Evolutionary conservation across 164 flowering plant genomes (phyloP).

Genomic region (Liriodendron chinense): DNA sequence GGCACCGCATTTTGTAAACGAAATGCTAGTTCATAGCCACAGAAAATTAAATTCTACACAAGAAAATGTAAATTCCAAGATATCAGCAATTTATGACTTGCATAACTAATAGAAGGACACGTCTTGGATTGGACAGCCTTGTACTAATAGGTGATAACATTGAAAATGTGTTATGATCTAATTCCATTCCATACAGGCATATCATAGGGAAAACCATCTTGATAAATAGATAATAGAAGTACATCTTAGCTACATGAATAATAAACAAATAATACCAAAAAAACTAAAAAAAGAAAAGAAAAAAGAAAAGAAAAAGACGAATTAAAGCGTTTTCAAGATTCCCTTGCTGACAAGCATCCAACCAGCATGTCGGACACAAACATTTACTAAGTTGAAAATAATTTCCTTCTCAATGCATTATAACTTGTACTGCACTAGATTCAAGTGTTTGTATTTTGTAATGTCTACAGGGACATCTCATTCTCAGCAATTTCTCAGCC

Average conservation of each 20-base stretch:
- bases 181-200: not conserved
- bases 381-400: no score
- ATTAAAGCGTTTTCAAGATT: not conserved
- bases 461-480: no score
- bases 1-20: not conserved
- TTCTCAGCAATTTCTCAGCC: no score
- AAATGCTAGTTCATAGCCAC: not conserved
- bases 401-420: no score
- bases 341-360: not conserved
- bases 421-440: not conserved
- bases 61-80: no score
- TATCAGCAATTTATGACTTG: not conserved
- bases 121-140: not conserved
- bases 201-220: not conserved
- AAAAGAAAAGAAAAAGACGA: not conserved
- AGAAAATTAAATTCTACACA: not conserved
- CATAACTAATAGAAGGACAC: not conserved
- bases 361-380: not conserved
- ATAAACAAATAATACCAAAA: not conserved
- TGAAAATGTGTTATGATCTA: not conserved
- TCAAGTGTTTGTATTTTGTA: not conserved
- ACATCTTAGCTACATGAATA: not conserved
- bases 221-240: not conserved
- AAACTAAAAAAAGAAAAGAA: no score
- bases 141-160: not conserved